These are phyloP conservation scores for Torulaspora microellipsoides DNA, from an alignment of 805 yeast species.

Conservation along the genomic window DNA sequence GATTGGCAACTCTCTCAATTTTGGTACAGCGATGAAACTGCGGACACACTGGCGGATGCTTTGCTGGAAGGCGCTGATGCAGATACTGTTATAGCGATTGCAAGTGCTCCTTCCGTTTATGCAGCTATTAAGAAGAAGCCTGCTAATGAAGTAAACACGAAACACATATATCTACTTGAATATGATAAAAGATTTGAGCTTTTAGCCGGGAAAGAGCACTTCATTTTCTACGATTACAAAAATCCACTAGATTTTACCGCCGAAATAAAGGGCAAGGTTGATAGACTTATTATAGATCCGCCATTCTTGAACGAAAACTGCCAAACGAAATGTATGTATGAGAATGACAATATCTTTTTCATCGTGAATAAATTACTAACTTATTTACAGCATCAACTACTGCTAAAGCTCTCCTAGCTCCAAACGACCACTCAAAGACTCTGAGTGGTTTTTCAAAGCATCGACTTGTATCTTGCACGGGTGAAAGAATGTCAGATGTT, in stretches of 20 bases:
- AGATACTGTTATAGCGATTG: conserved; percentile 66
- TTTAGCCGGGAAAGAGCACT: conserved; percentile 63
- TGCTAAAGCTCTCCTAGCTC: conserved; percentile 53
- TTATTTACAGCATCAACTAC: conserved; percentile 42
- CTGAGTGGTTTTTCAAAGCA: conserved; percentile 39
- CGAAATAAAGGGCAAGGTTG: conserved; percentile 54
- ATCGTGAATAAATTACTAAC: conserved; percentile 10
- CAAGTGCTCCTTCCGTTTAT: conserved; percentile 88
- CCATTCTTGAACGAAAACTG: conserved; percentile 82
- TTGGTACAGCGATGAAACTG: conserved; percentile 79
- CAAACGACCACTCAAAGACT: conserved; percentile 39
- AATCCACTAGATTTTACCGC: conserved; percentile 59
- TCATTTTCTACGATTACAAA: conserved; percentile 71
- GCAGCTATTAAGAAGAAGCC: conserved; percentile 67
- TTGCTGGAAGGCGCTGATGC: conserved; percentile 71
- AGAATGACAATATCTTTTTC: neutral
- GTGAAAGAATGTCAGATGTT: conserved; percentile 77
- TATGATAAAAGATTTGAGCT: conserved; percentile 72
- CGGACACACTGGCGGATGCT: conserved; percentile 62
- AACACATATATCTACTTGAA: conserved; percentile 71
- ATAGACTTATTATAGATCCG: conserved; percentile 77
- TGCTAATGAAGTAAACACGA: conserved; percentile 51
- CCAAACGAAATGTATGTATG: conserved; percentile 53
- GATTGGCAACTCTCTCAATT: conserved; percentile 95
- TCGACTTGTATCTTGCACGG: conserved; percentile 73